phyloP scores from a whole-genome alignment of 192 early-diverging fungal genomes.

The Oehlia diaphana region DNA sequence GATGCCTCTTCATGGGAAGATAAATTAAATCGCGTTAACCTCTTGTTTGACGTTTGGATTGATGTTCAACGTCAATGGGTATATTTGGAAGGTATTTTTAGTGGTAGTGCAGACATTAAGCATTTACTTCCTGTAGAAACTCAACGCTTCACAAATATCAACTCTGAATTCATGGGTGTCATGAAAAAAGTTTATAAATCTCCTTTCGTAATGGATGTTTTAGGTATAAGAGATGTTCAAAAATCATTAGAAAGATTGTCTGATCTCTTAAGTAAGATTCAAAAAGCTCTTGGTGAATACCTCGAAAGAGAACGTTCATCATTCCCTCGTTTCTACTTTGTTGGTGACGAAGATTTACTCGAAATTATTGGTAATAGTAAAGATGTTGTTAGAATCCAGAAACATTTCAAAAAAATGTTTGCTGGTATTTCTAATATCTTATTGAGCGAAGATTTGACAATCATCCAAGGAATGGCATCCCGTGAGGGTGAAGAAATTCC shows the following conservation, averaged over 20 bases:
- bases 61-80: conserved; percentile 99
- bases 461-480: conserved; percentile 84
- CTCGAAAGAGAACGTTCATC: conserved; percentile 93
- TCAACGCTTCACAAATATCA: conserved; percentile 95
- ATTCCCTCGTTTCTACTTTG: conserved; percentile 99
- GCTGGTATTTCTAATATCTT: conserved; percentile 86
- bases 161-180: conserved; percentile 95
- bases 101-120: conserved; percentile 95
- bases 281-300: conserved; percentile 98
- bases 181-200: conserved; percentile 99
- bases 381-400: conserved; percentile 93
- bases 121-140: conserved; percentile 94
- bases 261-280: conserved; percentile 92
- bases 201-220: conserved; percentile 93
- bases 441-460: conserved; percentile 75
- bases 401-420: conserved; percentile 99
- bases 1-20: conserved; percentile 95
- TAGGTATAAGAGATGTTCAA: conserved; percentile 91
- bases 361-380: conserved; percentile 99
- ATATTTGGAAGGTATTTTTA: conserved; percentile 98
- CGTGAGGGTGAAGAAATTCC: conserved; percentile 88
- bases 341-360: conserved; percentile 99
- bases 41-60: conserved; percentile 99
- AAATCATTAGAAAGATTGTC: conserved; percentile 93
- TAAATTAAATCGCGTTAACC: conserved; percentile 91